Percentiles rank a stretch among this genome's conserved stretches.
Evolutionary conservation across 192 early-diverging fungal genomes (phyloP).

Genomic region (Coemansia sp.): DNA sequence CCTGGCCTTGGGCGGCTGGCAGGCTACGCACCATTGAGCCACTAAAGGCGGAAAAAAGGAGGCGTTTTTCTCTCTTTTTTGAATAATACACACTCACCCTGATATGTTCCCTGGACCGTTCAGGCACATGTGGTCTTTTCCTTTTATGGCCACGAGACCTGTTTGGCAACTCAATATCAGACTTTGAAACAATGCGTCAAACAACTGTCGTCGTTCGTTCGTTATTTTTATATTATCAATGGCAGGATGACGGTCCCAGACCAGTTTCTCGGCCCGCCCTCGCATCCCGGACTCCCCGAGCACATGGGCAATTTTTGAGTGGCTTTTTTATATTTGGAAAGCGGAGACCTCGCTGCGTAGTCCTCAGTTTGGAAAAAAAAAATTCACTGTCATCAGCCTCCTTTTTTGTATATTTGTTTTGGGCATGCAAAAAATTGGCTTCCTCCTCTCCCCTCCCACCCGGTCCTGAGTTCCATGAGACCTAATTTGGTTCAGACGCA

Average conservation of each 20-base stretch:
- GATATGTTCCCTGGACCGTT: not conserved
- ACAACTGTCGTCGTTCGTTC: not conserved
- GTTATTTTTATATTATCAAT: not conserved
- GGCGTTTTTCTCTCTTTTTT: not conserved
- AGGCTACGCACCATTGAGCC: conserved; percentile 40
- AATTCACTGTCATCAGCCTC: not conserved
- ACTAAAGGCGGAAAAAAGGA: not conserved
- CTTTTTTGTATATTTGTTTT: conserved; percentile 8
- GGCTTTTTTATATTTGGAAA: not conserved
- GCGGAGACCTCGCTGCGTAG: not conserved
- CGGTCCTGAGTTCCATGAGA: not conserved
- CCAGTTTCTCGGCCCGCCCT: not conserved
- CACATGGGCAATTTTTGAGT: not conserved
- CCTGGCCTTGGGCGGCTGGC: conserved; percentile 55
- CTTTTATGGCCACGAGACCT: not conserved
- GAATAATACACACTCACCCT: not conserved
- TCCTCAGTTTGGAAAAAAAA: not conserved
- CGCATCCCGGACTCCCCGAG: not conserved
- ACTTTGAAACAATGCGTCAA: not conserved
- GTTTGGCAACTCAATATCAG: not conserved
- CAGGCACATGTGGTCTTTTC: conserved; percentile 4
- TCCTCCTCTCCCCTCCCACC: no score
- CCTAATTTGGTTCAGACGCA: not conserved
- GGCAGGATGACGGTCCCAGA: not conserved
- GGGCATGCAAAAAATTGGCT: not conserved